Evolutionary conservation across 495 filamentous ascomycete genomes (phyloP).

Genomic region (Xylaria scruposa): DNA sequence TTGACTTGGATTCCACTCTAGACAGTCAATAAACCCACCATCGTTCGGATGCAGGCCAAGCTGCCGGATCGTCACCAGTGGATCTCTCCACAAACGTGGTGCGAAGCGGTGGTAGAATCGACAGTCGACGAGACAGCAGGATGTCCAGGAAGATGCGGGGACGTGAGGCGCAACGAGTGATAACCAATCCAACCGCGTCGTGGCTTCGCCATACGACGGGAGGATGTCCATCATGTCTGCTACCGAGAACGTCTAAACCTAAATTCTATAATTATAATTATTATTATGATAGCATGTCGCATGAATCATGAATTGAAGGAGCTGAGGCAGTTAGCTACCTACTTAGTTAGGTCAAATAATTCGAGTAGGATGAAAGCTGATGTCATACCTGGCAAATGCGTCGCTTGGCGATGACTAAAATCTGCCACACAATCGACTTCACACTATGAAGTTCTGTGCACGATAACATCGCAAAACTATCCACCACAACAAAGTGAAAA

Average conservation of each 20-base stretch:
- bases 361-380: neutral
- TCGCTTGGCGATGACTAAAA: slow-evolving; percentile 16
- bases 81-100: slow-evolving; percentile 55
- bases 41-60: slow-evolving; percentile 44
- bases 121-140: slow-evolving; percentile 50
- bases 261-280: neutral
- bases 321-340: too few relatives aligned
- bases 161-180: slow-evolving; percentile 48
- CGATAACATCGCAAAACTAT: neutral
- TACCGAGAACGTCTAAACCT: too few relatives aligned
- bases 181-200: slow-evolving; percentile 50
- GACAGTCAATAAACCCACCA: slow-evolving; percentile 36
- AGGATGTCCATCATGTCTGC: slow-evolving; percentile 42
- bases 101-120: slow-evolving; percentile 53
- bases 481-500: neutral
- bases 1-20: neutral
- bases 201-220: slow-evolving; percentile 54
- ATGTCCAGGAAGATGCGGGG: slow-evolving; percentile 40
- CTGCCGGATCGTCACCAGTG: slow-evolving; percentile 38
- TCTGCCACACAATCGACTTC: neutral
- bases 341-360: neutral
- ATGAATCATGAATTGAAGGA: too few relatives aligned
- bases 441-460: neutral
- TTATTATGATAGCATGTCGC: neutral
- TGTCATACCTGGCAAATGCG: neutral